Base-by-base conservation (phyloP, 345 rosid species). In the Lumnitzera littorea region DNA sequence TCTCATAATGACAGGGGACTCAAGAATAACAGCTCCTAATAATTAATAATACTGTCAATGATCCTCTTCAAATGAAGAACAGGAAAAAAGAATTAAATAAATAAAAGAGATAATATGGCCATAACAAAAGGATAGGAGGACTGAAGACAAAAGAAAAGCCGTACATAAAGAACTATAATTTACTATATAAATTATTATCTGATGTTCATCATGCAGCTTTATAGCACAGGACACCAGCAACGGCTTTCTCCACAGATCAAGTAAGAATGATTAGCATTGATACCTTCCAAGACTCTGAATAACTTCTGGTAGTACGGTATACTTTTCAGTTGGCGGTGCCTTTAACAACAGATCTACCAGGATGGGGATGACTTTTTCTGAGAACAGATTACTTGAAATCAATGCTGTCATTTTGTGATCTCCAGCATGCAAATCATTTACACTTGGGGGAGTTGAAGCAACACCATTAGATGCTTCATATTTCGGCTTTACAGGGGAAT, bases 211-310 rank as follows among this genome's bases (percentile, higher is more conserved):
- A 57, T 12, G 50, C 48, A 36, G 46, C 24, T 57, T 57, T n/a
- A 57, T 57, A 48, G 17, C 46, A 46, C 41, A 57, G 48, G 25
- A 57, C 41, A 11, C 49, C 15, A 57, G 50, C 13, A 36, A 36
- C 5, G 31, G 31, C 31, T 36, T 36, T 36, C 43, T 5, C 43
- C 9, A 36, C 43, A 36, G 7, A 36, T 36, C 43, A 36, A 36
- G 43, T 9, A 36, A 9, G 11, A 36, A 36, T 36, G 11, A 36
- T 15, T 20, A 29, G 16, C 57, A 50, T 46, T 15, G 55, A 61
- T 84, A 92, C 98, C 99, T 86, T 74, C 86, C 87, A 60, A 94
- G 86, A 65, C 74, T 78, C 58, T 84, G 96, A 70, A 94, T 83
- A 75, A 90, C 70, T 83, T 94, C 99, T 0, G 88, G 85, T 62